phyloP scores from a whole-genome alignment of 2,329 filamentous ascomycete species.

The Paecilomyces niveus region DNA sequence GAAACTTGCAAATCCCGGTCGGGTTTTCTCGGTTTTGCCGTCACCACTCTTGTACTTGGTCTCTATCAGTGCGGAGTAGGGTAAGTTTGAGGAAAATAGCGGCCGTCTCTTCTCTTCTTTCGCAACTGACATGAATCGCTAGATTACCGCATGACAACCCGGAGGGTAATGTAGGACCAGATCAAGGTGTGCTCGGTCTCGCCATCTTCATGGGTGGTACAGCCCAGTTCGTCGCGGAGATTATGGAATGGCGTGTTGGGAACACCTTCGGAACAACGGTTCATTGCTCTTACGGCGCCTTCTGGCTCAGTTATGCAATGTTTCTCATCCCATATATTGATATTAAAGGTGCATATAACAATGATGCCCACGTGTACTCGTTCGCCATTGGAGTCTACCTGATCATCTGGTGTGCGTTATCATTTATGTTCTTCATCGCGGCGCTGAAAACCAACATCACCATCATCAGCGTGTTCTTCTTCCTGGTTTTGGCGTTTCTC shows the following conservation, averaged over 20 bases:
- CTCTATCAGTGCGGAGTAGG: too few species aligned
- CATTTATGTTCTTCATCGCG: conserved; percentile 48
- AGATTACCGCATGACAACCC: conserved; percentile 19
- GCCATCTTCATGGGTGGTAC: conserved; percentile 21
- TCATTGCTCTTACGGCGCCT: conserved; percentile 55
- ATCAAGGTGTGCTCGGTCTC: conserved; percentile 19
- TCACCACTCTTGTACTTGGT: too few species aligned
- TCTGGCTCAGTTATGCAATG: conserved; percentile 56
- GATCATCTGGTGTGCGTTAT: conserved; percentile 56
- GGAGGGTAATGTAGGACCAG: conserved; percentile 12
- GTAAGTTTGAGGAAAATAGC: too few species aligned
- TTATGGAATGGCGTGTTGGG: conserved; percentile 45
- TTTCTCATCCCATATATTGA: conserved; percentile 47
- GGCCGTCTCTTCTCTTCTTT: conserved; percentile 60
- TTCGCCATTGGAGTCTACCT: conserved; percentile 52
- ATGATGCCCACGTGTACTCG: conserved; percentile 35
- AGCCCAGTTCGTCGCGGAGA: conserved; percentile 18
- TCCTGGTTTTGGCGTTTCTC: conserved; percentile 52
- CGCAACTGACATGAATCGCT: neutral
- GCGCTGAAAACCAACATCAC: conserved; percentile 53
- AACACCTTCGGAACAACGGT: conserved; percentile 58
- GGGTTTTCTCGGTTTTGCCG: too few species aligned
- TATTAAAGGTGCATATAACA: conserved; percentile 41
- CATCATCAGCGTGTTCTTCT: conserved; percentile 53
- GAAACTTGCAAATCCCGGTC: conserved; percentile 54